Conservation (phyloP, 176 grass and related monocot genomes). For the Zizania latifolia region DNA sequence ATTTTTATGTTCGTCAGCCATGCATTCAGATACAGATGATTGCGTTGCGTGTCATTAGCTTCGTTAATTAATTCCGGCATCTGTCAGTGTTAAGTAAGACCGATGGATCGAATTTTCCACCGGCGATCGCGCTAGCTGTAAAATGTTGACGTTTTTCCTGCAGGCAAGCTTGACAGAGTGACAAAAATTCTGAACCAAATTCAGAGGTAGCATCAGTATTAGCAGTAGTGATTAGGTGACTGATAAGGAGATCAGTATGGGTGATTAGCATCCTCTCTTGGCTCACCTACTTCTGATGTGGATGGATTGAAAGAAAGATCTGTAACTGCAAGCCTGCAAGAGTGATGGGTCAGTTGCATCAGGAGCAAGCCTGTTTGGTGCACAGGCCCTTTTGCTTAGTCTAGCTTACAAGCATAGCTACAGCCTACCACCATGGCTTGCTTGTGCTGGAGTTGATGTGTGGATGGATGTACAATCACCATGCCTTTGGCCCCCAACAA, state of each 20-base stretch:
- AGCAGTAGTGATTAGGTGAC: neutral
- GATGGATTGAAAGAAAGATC: neutral
- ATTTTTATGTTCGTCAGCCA: neutral
- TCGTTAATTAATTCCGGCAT: neutral
- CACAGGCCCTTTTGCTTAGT: conserved; percentile 28
- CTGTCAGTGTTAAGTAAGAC: neutral
- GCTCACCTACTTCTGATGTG: neutral
- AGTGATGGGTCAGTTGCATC: conserved; percentile 12
- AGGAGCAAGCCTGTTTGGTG: conserved; percentile 52
- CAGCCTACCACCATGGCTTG: conserved; percentile 7
- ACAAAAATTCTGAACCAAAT: neutral
- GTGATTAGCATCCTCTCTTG: conserved; percentile 5
- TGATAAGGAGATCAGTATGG: neutral
- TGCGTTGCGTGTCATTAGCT: neutral
- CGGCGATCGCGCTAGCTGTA: neutral
- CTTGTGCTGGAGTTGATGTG: neutral
- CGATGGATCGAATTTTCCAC: neutral
- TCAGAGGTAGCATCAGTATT: neutral
- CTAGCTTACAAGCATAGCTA: conserved; percentile 44
- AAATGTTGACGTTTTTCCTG: neutral
- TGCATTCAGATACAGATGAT: neutral
- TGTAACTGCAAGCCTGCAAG: conserved; percentile 9
- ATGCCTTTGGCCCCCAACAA: too few species aligned
- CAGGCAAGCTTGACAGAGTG: neutral
- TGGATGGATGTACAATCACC: too few species aligned